phyloP scores from a whole-genome alignment of 2,329 filamentous ascomycete genomes.

The Apiospora koreana region DNA sequence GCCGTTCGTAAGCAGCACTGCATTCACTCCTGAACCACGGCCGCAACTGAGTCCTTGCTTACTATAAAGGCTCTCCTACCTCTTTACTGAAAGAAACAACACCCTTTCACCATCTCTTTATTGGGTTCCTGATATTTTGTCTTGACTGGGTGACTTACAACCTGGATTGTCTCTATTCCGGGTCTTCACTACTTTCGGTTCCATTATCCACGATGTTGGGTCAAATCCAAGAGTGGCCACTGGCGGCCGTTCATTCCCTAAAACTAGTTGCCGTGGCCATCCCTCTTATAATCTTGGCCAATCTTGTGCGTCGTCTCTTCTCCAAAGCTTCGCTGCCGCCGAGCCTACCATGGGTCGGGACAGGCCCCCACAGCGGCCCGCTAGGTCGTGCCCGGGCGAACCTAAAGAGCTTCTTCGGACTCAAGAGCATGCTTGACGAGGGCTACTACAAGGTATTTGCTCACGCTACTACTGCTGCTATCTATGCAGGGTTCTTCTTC shows the following conservation, averaged over 20 bases:
- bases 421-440: constrained; percentile 29
- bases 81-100: neutral
- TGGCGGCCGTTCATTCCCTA: neutral
- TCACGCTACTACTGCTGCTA: too few relatives aligned
- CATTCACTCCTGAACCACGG: neutral
- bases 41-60: neutral
- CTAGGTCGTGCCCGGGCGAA: constrained; percentile 28
- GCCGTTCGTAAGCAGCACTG: neutral
- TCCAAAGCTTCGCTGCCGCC: constrained; percentile 25
- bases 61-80: neutral
- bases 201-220: neutral
- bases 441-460: constrained; percentile 31
- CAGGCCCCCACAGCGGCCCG: constrained; percentile 11
- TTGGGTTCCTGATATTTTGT: neutral
- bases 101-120: neutral
- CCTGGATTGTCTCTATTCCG: too few relatives aligned
- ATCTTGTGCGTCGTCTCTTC: constrained; percentile 27
- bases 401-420: constrained; percentile 26
- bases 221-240: neutral
- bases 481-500: neutral
- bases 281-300: constrained; percentile 17
- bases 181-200: neutral
- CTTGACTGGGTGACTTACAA: too few relatives aligned
- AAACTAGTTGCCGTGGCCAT: neutral
- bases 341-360: constrained; percentile 30